phyloP scores from a whole-genome alignment of 768 basidiomycete genomes.

The Myochromella boudieri region DNA sequence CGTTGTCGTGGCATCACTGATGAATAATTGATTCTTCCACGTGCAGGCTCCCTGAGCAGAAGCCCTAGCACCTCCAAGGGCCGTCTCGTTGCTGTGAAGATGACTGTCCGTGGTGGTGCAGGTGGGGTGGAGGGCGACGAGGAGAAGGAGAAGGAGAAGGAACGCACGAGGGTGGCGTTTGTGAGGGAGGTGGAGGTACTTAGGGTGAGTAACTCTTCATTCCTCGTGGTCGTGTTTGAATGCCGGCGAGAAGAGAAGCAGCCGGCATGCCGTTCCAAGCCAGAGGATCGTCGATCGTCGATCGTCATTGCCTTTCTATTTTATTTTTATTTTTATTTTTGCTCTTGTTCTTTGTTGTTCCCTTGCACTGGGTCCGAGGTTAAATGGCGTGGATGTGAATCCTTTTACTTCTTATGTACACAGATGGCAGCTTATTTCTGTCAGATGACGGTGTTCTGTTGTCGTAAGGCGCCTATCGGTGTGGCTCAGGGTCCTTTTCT shows the following conservation, averaged over 20 bases:
- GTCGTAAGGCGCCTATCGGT: too few species aligned
- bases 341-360: background rate
- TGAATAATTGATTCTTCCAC: too few species aligned
- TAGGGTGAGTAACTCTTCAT: slow-evolving; percentile 50
- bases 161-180: slow-evolving; percentile 75
- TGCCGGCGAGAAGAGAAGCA: too few species aligned
- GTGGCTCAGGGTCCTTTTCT: too few species aligned
- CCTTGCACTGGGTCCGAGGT: too few species aligned
- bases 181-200: slow-evolving; percentile 83
- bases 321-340: background rate
- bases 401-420: too few species aligned
- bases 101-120: slow-evolving; percentile 38
- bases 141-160: slow-evolving; percentile 51
- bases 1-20: too few species aligned
- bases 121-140: slow-evolving; percentile 24
- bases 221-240: slow-evolving; percentile 3
- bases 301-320: background rate
- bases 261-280: too few species aligned
- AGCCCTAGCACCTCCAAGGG: slow-evolving; percentile 6
- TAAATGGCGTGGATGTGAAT: too few species aligned
- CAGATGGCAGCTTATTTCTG: too few species aligned
- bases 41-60: slow-evolving; percentile 1
- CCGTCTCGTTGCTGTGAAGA: slow-evolving; percentile 45
- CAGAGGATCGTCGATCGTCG: too few species aligned
- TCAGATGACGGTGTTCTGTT: too few species aligned